A percentile compares a stretch with the other conserved stretches of the same genome.
These are phyloP conservation scores for Penicillium digitatum DNA, from an alignment of 2,329 filamentous ascomycete species.

Conservation along the genomic window DNA sequence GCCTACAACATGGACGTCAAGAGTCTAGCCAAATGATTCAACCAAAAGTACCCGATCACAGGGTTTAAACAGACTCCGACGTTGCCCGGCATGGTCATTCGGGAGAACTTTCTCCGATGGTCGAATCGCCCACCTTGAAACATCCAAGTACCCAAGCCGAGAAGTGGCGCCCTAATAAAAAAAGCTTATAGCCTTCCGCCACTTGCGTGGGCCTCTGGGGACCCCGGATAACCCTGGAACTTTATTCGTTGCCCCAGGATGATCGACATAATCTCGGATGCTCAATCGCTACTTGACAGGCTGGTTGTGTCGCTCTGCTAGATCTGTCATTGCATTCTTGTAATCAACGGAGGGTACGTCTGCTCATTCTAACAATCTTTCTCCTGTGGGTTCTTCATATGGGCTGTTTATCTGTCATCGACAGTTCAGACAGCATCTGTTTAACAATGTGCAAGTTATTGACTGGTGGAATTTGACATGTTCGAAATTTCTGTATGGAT, in stretches of 20 bases:
- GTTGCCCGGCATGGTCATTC: no score
- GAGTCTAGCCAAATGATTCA: background rate
- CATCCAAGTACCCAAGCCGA: background rate
- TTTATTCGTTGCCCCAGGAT: background rate
- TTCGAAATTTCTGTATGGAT: background rate
- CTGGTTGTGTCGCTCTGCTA: background rate
- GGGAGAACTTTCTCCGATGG: background rate
- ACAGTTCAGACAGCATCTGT: background rate
- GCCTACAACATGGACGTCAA: background rate
- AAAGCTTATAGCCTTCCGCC: constrained; percentile 19
- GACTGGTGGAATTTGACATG: background rate
- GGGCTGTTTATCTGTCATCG: background rate
- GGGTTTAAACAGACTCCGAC: background rate
- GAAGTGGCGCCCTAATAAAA: constrained; percentile 13
- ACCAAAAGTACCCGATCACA: background rate
- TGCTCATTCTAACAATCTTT: background rate
- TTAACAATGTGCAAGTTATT: no score
- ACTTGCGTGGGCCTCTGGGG: constrained; percentile 13
- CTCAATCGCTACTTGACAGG: background rate
- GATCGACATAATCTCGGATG: background rate
- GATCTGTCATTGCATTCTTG: background rate
- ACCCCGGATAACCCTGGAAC: constrained; percentile 11
- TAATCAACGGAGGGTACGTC: background rate
- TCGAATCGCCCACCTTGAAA: background rate
- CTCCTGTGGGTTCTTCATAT: background rate